A percentile compares a stretch with the other conserved stretches of the same genome.
Evolutionary conservation across 2,329 filamentous ascomycete genomes (phyloP).

Genomic region (Cytospora leucostoma): DNA sequence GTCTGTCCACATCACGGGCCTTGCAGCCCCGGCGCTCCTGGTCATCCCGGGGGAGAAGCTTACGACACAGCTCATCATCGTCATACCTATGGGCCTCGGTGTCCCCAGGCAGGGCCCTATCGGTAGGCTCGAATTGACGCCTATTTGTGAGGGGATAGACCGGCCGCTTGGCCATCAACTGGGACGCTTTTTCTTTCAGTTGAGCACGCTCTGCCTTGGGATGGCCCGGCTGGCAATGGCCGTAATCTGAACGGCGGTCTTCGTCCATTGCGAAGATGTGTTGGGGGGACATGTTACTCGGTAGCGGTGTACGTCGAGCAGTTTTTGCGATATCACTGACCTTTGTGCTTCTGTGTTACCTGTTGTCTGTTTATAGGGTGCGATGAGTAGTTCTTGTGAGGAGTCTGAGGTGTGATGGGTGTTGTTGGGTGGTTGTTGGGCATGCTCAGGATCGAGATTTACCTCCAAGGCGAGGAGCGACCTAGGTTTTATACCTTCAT

Average conservation of each 20-base stretch:
- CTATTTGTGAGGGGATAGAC: neutral
- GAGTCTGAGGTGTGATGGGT: neutral
- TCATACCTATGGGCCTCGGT: neutral
- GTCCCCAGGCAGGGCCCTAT: neutral
- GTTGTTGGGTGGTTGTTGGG: too few relatives aligned
- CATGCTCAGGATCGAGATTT: too few relatives aligned
- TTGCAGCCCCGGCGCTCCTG: conserved; percentile 13
- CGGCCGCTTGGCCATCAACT: neutral
- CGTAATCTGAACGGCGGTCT: neutral
- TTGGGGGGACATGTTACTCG: neutral
- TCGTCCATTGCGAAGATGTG: neutral
- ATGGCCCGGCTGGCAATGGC: neutral
- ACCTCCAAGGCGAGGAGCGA: too few relatives aligned
- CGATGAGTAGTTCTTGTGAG: neutral
- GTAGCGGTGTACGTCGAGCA: neutral
- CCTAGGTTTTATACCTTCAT: too few relatives aligned
- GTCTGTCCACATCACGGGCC: conserved; percentile 1
- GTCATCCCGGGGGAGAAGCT: neutral
- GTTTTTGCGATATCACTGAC: neutral
- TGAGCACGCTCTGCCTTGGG: conserved; percentile 4
- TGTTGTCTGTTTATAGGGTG: neutral
- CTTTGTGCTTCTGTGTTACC: neutral
- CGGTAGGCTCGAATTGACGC: neutral
- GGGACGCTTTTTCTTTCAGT: neutral
- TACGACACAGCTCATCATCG: neutral